phyloP scores from a whole-genome alignment of 495 filamentous ascomycete genomes.

The Barbatosphaeria neglecta region DNA sequence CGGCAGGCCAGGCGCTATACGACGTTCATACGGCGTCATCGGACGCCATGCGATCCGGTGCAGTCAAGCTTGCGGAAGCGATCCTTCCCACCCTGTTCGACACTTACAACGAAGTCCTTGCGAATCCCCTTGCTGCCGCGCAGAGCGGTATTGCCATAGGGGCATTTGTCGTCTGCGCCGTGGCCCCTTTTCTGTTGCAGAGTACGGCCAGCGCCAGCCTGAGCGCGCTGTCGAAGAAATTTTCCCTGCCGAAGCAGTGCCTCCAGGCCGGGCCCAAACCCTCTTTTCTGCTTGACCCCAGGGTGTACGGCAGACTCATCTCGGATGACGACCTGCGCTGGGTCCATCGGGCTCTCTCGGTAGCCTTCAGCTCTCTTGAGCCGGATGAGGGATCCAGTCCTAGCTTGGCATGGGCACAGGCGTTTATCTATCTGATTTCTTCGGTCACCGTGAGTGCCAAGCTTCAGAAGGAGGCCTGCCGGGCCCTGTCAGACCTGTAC shows the following conservation, averaged over 20 bases:
- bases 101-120: slow-evolving; percentile 59
- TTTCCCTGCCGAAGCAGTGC: slow-evolving; percentile 47
- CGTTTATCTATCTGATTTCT: slow-evolving; percentile 67
- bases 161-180: slow-evolving; percentile 60
- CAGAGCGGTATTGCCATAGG: slow-evolving; percentile 66
- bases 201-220: slow-evolving; percentile 28
- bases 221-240: slow-evolving; percentile 42
- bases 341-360: slow-evolving; percentile 57
- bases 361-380: slow-evolving; percentile 35
- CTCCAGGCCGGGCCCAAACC: slow-evolving; percentile 59
- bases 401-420: slow-evolving; percentile 61
- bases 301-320: slow-evolving; percentile 67
- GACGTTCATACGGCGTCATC: slow-evolving; percentile 30
- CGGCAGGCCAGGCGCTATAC: slow-evolving; percentile 63
- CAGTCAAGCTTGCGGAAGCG: slow-evolving; percentile 45
- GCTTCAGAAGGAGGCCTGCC: slow-evolving; percentile 46
- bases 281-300: slow-evolving; percentile 74
- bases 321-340: slow-evolving; percentile 64
- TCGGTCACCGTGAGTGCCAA: slow-evolving; percentile 42
- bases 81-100: slow-evolving; percentile 57
- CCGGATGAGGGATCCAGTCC: slow-evolving; percentile 13
- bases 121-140: slow-evolving; percentile 62
- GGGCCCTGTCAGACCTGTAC: slow-evolving; percentile 49
- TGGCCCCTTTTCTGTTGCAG: slow-evolving; percentile 36
- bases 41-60: slow-evolving; percentile 27